Evolutionary conservation across 129 eudicot species (phyloP).

Genomic region (Calendula officinalis): DNA sequence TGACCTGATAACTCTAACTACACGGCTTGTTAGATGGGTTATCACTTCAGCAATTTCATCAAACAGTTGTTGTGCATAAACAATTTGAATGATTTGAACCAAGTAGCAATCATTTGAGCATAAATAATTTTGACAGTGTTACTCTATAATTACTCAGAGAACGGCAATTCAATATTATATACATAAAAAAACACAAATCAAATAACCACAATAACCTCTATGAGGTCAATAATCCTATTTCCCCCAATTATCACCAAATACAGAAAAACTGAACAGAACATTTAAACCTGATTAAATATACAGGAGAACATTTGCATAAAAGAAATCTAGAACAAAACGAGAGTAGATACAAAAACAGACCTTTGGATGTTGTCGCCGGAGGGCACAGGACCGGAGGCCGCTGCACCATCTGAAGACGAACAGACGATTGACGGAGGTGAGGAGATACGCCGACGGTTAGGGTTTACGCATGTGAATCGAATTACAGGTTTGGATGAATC

Average conservation of each 20-base stretch:
- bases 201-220: neutral
- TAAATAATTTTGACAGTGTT: too few species aligned
- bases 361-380: constrained; percentile 49
- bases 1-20: too few species aligned
- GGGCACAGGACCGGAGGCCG: constrained; percentile 29
- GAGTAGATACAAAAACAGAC: constrained; percentile 20
- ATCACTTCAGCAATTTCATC: too few species aligned
- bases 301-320: neutral
- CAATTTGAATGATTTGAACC: too few species aligned
- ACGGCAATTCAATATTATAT: neutral
- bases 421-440: constrained; percentile 17
- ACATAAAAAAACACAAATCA: neutral
- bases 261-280: neutral
- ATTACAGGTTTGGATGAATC: constrained; percentile 25
- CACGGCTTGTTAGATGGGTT: too few species aligned
- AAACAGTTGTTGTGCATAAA: too few species aligned
- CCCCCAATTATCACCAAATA: neutral
- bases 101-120: too few species aligned
- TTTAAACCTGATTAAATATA: neutral
- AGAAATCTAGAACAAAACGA: neutral
- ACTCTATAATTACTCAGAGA: constrained; percentile 1
- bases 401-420: constrained; percentile 42
- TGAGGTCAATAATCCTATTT: neutral
- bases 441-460: constrained; percentile 17
- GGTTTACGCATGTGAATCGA: constrained; percentile 26